Evolutionary conservation across 208 protist species (phyloP).

Genomic region (Acanthamoeba sp.): DNA sequence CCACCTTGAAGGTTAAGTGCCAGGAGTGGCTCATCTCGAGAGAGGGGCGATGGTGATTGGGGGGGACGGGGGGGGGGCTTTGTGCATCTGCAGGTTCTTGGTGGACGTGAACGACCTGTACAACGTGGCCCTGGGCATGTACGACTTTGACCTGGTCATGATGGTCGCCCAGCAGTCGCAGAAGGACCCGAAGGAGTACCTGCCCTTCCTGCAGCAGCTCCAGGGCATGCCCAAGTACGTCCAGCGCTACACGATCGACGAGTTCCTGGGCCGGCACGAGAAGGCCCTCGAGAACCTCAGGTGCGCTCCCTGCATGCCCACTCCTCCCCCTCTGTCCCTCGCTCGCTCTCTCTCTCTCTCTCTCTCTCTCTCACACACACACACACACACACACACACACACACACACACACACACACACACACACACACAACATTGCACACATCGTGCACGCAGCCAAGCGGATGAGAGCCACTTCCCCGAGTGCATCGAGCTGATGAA

Average conservation of each 20-base stretch:
- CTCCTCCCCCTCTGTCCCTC: neutral
- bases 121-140: slow-evolving; percentile 86
- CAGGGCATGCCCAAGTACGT: slow-evolving; percentile 75
- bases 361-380: no score
- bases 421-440: neutral
- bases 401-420: neutral
- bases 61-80: no score
- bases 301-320: neutral
- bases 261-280: slow-evolving; percentile 77
- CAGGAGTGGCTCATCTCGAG: no score
- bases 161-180: slow-evolving; percentile 88
- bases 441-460: neutral
- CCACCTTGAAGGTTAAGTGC: no score
- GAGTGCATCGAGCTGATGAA: slow-evolving; percentile 66
- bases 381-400: no score
- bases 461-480: slow-evolving; percentile 23
- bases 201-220: slow-evolving; percentile 84
- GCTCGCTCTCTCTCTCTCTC: neutral
- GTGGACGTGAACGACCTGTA: slow-evolving; percentile 86
- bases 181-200: slow-evolving; percentile 88
- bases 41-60: no score
- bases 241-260: slow-evolving; percentile 85
- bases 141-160: slow-evolving; percentile 87
- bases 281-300: slow-evolving; percentile 79
- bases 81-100: slow-evolving; percentile 38